Percentiles rank a stretch among this genome's conserved stretches.
Conservation (phyloP, 2,329 filamentous ascomycete species). For the Proliferodiscus dingleyae region DNA sequence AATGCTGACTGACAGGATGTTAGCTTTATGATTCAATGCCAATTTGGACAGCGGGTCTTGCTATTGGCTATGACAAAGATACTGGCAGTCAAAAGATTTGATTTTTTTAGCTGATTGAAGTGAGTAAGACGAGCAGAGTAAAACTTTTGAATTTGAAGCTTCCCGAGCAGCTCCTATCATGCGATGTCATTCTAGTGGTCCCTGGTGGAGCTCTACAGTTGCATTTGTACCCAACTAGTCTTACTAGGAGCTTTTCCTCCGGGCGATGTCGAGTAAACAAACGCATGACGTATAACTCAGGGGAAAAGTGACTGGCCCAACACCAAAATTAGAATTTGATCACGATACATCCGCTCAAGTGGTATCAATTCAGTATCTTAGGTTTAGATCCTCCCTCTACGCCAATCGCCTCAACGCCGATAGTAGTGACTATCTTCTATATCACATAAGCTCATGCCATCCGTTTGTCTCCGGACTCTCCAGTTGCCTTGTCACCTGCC, state of each 20-base stretch:
- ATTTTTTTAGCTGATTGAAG: too few relatives aligned
- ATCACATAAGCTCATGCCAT: constrained; percentile 15
- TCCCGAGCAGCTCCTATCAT: too few relatives aligned
- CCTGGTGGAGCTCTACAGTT: too few relatives aligned
- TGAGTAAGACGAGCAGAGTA: too few relatives aligned
- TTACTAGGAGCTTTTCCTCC: constrained; percentile 12
- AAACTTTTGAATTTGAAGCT: too few relatives aligned
- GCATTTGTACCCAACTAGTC: too few relatives aligned
- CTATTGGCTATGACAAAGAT: neutral
- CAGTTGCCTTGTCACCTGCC: constrained; percentile 20
- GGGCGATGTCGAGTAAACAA: neutral
- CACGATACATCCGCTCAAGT: constrained; percentile 12
- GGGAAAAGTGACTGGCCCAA: neutral
- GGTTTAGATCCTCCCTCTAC: constrained; percentile 6
- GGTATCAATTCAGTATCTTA: constrained; percentile 29
- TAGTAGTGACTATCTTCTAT: neutral
- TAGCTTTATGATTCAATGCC: neutral
- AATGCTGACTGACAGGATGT: too few relatives aligned
- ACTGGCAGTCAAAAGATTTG: too few relatives aligned
- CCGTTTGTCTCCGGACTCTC: constrained; percentile 28
- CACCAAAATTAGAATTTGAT: neutral
- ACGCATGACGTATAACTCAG: constrained; percentile 2
- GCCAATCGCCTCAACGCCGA: constrained; percentile 4
- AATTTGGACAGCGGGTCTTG: neutral
- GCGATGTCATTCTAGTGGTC: too few relatives aligned